Evolutionary conservation across 441 rosid species (phyloP), one percentile per base, ranked within the genome.

Genomic region (Cnidoscolus chayamansa): DNA sequence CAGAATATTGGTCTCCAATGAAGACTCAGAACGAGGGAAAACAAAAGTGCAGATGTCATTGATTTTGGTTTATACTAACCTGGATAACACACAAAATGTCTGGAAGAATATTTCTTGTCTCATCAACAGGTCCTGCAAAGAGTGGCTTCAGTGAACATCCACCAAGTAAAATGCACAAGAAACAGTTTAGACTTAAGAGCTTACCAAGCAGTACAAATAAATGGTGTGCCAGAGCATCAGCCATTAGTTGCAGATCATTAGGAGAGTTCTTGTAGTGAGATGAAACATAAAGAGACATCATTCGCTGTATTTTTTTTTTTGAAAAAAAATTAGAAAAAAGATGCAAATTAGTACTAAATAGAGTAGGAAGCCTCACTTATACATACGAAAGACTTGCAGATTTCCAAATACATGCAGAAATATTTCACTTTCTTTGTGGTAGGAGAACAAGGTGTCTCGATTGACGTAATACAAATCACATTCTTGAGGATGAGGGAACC

Each of bases 191-290:
- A 17, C 25, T 5, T 17, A 8, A 1, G 53, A 51, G 56, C 53
- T 73, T 89, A 91, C 98, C 97, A 58, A 91, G 91, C 65, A 93
- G 79, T 31, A 93, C 96, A 72, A 93, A 93, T 70, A 93, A 80
- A 82, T 91, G 98, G 80, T 93, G 98, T 57, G 98, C 97, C 43
- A 94, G 98, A 79, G 97, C 98, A 87, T 93, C 98, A 71, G 98
- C 93, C 89, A 93, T 82, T 58, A 93, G 75, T 76, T 91, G 98
- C 63, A 93, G 86, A 84, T 93, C 98, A 81, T 93, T 93, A 8
- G 98, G 98, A 75, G 98, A 93, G 80, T 93, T 93, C 81, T 89
- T 93, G 79, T 93, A 93, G 84, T 93, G 98, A 77, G 98, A 93
- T 69, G 98, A 86, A 71, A 93, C 98, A 77, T 87, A 91, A 35